Evolutionary conservation across 2,329 filamentous ascomycete genomes (phyloP).

Genomic region (Alternaria sp.): DNA sequence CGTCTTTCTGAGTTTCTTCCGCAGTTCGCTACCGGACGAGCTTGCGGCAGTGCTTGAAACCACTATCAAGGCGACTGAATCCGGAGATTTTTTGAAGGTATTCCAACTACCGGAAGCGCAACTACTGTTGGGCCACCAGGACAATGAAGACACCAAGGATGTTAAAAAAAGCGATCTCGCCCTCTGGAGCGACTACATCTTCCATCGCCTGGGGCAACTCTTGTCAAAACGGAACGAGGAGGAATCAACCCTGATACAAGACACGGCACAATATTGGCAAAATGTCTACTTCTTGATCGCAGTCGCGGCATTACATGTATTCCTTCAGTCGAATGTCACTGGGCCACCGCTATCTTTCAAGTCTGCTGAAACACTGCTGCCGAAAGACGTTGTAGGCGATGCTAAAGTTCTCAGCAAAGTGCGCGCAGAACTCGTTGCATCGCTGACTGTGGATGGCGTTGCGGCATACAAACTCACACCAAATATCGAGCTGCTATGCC

Average conservation of each 20-base stretch:
- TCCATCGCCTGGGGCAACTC: constrained; percentile 53
- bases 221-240: constrained; percentile 45
- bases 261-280: constrained; percentile 52
- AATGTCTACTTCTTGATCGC: constrained; percentile 64
- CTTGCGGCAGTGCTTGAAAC: constrained; percentile 50
- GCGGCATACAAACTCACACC: constrained; percentile 86
- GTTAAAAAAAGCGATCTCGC: constrained; percentile 46
- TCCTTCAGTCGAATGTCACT: constrained; percentile 87
- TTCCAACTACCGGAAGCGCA: constrained; percentile 53
- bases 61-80: constrained; percentile 52
- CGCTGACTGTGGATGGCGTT: constrained; percentile 82
- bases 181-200: constrained; percentile 58
- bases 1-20: constrained; percentile 53
- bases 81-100: constrained; percentile 54
- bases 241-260: constrained; percentile 31
- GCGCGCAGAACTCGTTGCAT: constrained; percentile 68
- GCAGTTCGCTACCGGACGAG: constrained; percentile 54
- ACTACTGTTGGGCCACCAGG: constrained; percentile 53
- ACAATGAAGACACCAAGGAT: constrained; percentile 45
- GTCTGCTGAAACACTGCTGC: constrained; percentile 60
- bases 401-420: constrained; percentile 46
- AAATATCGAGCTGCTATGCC: constrained; percentile 80
- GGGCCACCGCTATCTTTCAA: constrained; percentile 77
- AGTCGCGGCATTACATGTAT: constrained; percentile 75
- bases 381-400: constrained; percentile 55